These are phyloP conservation scores for Rhizopogon roseolus DNA, from an alignment of 768 basidiomycete species.

Conservation along the genomic window DNA sequence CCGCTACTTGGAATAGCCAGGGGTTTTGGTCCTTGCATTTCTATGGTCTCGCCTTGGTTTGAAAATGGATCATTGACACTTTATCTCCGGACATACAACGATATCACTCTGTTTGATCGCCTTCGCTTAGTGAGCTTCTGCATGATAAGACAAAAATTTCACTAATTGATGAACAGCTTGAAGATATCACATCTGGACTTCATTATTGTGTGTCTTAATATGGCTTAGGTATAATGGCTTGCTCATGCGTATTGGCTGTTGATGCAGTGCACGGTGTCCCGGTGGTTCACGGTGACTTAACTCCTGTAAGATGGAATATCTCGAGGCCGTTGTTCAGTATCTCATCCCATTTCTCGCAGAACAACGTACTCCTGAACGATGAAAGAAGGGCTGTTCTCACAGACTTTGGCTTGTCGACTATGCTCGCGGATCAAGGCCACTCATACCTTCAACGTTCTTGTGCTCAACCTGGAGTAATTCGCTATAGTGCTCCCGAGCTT, in stretches of 20 bases:
- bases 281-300: neutral
- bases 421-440: constrained; percentile 26
- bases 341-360: constrained; percentile 10
- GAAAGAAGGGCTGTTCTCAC: constrained; percentile 33
- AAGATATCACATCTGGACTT: neutral
- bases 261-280: neutral
- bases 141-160: too few relatives aligned
- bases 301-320: neutral
- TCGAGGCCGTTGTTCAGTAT: neutral
- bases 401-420: constrained; percentile 40
- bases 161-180: neutral
- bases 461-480: constrained; percentile 28
- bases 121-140: neutral
- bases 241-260: neutral
- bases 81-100: constrained; percentile 12
- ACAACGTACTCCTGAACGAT: constrained; percentile 39
- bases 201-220: neutral
- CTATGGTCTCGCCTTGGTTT: constrained; percentile 31
- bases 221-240: neutral
- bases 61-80: constrained; percentile 17
- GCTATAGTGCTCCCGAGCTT: constrained; percentile 38
- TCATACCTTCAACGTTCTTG: constrained; percentile 24
- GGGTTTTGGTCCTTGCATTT: constrained; percentile 24
- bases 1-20: constrained; percentile 24
- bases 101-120: neutral